These are phyloP conservation scores for Podospora pseudopauciseta DNA, from an alignment of 495 filamentous ascomycete genomes.

Conservation along the genomic window DNA sequence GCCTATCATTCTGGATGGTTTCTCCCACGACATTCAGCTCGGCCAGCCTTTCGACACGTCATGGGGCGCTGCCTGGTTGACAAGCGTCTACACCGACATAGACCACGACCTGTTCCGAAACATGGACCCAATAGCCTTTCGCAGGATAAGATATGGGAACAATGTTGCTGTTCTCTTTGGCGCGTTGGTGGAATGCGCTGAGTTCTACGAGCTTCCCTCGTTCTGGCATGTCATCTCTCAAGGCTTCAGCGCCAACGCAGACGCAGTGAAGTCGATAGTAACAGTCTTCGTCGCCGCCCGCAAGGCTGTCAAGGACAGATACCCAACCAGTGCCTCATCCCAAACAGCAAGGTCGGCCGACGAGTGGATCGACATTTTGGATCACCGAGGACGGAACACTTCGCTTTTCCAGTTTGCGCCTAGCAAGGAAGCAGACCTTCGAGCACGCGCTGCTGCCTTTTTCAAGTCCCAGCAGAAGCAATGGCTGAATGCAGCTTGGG, in stretches of 20 bases:
- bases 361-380: constrained; percentile 27
- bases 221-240: constrained; percentile 22
- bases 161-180: constrained; percentile 28
- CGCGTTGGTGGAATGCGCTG: constrained; percentile 13
- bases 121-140: constrained; percentile 8
- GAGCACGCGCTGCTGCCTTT: constrained; percentile 10
- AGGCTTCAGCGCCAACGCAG: constrained; percentile 16
- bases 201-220: constrained; percentile 11
- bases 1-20: constrained; percentile 15
- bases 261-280: constrained; percentile 7
- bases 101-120: constrained; percentile 11
- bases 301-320: constrained; percentile 10
- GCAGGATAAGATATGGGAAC: constrained; percentile 31
- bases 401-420: not conserved
- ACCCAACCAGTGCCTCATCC: constrained; percentile 4
- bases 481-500: constrained; percentile 17
- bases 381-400: not conserved
- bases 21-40: constrained; percentile 11
- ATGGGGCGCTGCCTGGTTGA: constrained; percentile 18
- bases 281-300: constrained; percentile 21
- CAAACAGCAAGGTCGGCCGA: constrained; percentile 25
- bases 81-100: constrained; percentile 16
- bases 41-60: constrained; percentile 13
- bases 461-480: constrained; percentile 15
- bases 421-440: not conserved